Evolutionary conservation across 805 yeast genomes (phyloP).

Genomic region (Cyberlindnera lachancei): DNA sequence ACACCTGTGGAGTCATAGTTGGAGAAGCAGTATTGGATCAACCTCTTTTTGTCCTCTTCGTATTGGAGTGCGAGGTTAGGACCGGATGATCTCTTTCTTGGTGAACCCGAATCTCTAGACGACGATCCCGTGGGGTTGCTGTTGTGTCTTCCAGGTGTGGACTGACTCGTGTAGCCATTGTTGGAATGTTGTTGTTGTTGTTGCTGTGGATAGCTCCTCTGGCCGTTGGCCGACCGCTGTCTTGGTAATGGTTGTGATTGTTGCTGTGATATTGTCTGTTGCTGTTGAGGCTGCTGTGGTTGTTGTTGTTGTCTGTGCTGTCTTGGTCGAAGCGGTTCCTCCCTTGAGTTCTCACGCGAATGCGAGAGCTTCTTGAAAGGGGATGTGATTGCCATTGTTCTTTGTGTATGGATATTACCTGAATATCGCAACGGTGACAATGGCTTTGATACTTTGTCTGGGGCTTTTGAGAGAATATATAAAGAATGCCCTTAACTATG

Average conservation of each 20-base stretch:
- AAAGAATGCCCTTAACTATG: too few species aligned
- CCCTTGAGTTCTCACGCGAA: conserved; percentile 26
- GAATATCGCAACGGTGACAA: too few species aligned
- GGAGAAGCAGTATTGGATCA: conserved; percentile 43
- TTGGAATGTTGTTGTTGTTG: background rate
- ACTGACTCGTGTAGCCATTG: conserved; percentile 17
- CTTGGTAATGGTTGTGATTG: conserved; percentile 11
- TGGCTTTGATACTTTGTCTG: too few species aligned
- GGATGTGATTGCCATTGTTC: conserved; percentile 25
- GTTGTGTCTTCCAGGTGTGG: conserved; percentile 20
- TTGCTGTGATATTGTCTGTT: background rate
- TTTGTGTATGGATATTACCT: too few species aligned
- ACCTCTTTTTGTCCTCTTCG: conserved; percentile 43
- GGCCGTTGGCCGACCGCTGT: too few species aligned
- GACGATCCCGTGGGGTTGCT: conserved; percentile 25
- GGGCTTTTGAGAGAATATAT: too few species aligned
- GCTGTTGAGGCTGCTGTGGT: background rate
- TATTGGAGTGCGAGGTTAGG: conserved; percentile 46
- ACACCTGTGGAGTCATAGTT: conserved; percentile 35
- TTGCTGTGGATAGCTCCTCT: conserved; percentile 10
- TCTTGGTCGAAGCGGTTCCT: conserved; percentile 12
- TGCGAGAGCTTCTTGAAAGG: conserved; percentile 29
- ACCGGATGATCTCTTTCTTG: too few species aligned
- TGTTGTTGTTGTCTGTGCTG: background rate
- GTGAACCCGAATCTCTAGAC: too few species aligned